A percentile compares a stretch with the other conserved stretches of the same genome.
Conservation (phyloP, 371 early-diverging fungal genomes). For the Mucor plumbeus region DNA sequence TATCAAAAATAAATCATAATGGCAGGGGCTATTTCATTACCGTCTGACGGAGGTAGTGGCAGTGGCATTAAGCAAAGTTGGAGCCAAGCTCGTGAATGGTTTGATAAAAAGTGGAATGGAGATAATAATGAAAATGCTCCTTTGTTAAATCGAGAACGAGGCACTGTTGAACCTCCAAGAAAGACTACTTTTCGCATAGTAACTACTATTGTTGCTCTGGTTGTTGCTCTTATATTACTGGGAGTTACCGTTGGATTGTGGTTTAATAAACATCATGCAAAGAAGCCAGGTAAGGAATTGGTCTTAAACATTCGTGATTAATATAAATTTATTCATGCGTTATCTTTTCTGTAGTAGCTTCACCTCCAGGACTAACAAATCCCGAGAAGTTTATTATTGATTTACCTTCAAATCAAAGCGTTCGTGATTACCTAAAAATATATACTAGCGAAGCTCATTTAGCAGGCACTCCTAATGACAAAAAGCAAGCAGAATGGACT, state of each 20-base stretch:
- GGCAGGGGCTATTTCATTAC: slow-evolving; percentile 17
- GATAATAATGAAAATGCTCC: slow-evolving; percentile 48
- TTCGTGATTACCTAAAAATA: slow-evolving; percentile 20
- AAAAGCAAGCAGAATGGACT: slow-evolving; percentile 63
- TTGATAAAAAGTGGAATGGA: slow-evolving; percentile 59
- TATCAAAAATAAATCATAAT: slow-evolving; percentile 4
- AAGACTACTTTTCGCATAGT: slow-evolving; percentile 25
- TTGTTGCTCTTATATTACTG: slow-evolving; percentile 35
- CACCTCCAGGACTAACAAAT: background rate
- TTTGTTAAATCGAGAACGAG: slow-evolving; percentile 35
- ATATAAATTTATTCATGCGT: background rate
- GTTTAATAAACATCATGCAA: slow-evolving; percentile 30
- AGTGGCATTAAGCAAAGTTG: background rate
- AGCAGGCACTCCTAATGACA: slow-evolving; percentile 59
- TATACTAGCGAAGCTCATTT: slow-evolving; percentile 63
- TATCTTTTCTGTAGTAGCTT: background rate
- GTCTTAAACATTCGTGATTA: background rate
- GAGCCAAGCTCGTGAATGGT: slow-evolving; percentile 38
- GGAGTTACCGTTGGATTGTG: slow-evolving; percentile 54
- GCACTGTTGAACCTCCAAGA: slow-evolving; percentile 38
- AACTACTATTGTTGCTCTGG: slow-evolving; percentile 19
- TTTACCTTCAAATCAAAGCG: slow-evolving; percentile 24
- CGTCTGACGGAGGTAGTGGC: background rate
- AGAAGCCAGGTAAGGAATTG: slow-evolving; percentile 4
- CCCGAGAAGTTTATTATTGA: slow-evolving; percentile 22